Percentiles rank a stretch among this genome's conserved stretches.
These are phyloP conservation scores for Fusarium torreyae DNA, from an alignment of 2,329 filamentous ascomycete genomes.

Conservation along the genomic window DNA sequence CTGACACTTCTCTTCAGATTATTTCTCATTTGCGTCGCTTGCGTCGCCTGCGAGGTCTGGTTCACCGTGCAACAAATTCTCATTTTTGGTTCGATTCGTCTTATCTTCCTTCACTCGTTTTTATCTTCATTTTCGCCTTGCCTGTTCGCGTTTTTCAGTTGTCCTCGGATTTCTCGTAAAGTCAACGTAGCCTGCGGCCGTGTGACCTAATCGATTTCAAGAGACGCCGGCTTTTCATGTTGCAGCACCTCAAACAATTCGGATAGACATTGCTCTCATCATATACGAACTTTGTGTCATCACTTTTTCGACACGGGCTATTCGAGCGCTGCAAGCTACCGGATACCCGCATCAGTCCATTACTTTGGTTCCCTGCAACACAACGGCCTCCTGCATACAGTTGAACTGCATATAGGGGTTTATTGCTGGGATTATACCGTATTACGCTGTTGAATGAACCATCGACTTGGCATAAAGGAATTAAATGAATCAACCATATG, in stretches of 20 bases:
- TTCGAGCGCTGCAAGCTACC: conserved; percentile 32
- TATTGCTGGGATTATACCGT: conserved; percentile 28
- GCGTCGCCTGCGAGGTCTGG: conserved; percentile 45
- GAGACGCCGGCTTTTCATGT: conserved; percentile 45
- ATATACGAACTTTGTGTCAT: conserved; percentile 44
- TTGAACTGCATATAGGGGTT: conserved; percentile 40
- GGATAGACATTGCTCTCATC: conserved; percentile 43
- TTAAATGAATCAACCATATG: conserved; percentile 70
- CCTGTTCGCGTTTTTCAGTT: conserved; percentile 15
- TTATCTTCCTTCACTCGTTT: conserved; percentile 44
- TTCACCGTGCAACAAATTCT: conserved; percentile 45
- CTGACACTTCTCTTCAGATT: conserved; percentile 41
- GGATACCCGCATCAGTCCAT: conserved; percentile 35
- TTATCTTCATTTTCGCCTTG: conserved; percentile 27
- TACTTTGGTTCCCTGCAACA: conserved; percentile 29
- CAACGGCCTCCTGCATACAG: conserved; percentile 45
- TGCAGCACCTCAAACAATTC: conserved; percentile 42
- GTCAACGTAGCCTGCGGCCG: conserved; percentile 34
- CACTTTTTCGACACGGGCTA: conserved; percentile 20
- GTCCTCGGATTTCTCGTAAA: conserved; percentile 36
- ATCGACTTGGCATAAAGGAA: conserved; percentile 43
- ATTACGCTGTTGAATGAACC: conserved; percentile 39
- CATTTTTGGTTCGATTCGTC: conserved; percentile 38
- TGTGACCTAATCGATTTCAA: conserved; percentile 42
- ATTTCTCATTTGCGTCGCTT: conserved; percentile 41